Base-by-base conservation (phyloP, 2,329 filamentous ascomycete species). In the Malbranchea zuffiana region DNA sequence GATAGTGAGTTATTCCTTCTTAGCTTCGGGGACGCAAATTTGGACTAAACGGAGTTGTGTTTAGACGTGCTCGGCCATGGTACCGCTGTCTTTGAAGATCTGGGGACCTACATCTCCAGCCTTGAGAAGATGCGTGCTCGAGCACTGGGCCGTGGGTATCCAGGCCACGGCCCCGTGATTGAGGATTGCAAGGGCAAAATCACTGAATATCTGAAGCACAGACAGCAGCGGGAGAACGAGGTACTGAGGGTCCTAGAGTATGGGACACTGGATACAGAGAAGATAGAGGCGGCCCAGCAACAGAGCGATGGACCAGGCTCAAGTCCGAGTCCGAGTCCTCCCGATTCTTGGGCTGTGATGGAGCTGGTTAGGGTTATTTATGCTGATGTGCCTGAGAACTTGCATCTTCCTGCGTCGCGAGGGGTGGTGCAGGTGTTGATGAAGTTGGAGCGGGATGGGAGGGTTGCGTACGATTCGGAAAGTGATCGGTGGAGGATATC, bases 281-380 rank as follows among this genome's bases (percentile, higher is more conserved):
- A 15, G 10, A 38, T 51, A 3, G 49, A 44, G 2, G 52, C 56
- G 32, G 25, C 30, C 13, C 45, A 36, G 23, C 52, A 50, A 53
- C 56, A 55, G 49, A 56, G 55, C 12, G 44, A 26, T n/a, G n/a
- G 7, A 25, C 17, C n/a, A 10, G n/a, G 32, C 34, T 28, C 20
- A 35, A 29, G 16, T 10, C 8, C 28, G 24, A 15, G 18, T 3
- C 24, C 25, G 7, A 6, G 24, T 15, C 59, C 21, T 57, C 61
- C 28, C 56, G 56, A 59, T 0, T 39, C 44, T 2, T 85, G 80
- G 82, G 74, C 72, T 5, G 69, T 76, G 6, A 79, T 85, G 71
- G 83, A 88, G 41, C 67, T 96, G 45, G 88, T 95, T n/a, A 82
- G 81, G 58, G 65, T 82, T 20, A 84, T 98, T 21, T 98, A 98